These are phyloP conservation scores for Boehmeria nivea DNA, from an alignment of 306 rosid genomes.

Conservation along the genomic window DNA sequence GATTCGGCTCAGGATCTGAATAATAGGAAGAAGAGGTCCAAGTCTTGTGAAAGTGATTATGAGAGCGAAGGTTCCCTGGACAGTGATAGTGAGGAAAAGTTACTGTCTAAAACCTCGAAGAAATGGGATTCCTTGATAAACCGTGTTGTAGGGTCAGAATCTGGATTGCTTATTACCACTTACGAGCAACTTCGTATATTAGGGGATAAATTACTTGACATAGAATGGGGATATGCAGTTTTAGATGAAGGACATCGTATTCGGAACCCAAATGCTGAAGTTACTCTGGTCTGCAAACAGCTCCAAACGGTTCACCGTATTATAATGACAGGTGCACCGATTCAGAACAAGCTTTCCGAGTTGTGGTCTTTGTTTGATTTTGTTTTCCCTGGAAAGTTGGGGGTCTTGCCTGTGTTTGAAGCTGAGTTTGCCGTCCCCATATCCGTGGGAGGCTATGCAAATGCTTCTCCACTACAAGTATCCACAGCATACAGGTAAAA, in stretches of 20 bases:
- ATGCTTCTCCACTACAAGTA: slow-evolving; percentile 97
- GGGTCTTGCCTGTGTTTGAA: slow-evolving; percentile 96
- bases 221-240: slow-evolving; percentile 94
- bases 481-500: slow-evolving; percentile 91
- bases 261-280: slow-evolving; percentile 92
- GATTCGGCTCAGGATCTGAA: slow-evolving; percentile 73
- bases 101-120: slow-evolving; percentile 37
- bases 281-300: slow-evolving; percentile 89
- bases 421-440: slow-evolving; percentile 98
- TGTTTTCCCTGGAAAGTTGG: slow-evolving; percentile 98
- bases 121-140: slow-evolving; percentile 81
- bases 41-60: slow-evolving; percentile 58
- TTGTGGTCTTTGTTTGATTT: slow-evolving; percentile 98
- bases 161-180: slow-evolving; percentile 89
- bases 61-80: slow-evolving; percentile 58
- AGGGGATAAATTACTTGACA: slow-evolving; percentile 72
- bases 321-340: slow-evolving; percentile 97
- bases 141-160: slow-evolving; percentile 62
- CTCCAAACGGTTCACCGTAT: slow-evolving; percentile 90
- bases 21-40: slow-evolving; percentile 49
- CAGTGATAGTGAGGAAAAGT: slow-evolving; percentile 39
- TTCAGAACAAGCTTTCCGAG: slow-evolving; percentile 91
- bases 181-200: slow-evolving; percentile 89
- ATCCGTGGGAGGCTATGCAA: slow-evolving; percentile 94
- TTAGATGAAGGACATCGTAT: slow-evolving; percentile 94